phyloP scores from a whole-genome alignment of 345 rosid species.

The Clarkia xantiana region DNA sequence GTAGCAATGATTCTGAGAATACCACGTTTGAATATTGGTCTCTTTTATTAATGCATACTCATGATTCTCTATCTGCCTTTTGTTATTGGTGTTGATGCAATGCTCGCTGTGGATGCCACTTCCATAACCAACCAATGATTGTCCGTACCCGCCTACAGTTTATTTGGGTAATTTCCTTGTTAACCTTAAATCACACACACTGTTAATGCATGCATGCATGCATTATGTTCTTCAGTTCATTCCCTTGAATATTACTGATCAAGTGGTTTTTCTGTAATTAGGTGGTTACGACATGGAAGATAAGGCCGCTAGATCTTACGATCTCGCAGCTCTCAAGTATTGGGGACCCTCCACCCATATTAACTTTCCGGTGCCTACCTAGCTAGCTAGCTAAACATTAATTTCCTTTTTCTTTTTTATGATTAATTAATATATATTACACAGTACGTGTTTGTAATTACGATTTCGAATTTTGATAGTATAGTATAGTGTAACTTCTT shows the following conservation, averaged over 20 bases:
- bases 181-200: background rate
- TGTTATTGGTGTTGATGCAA: constrained; percentile 11
- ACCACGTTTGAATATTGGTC: too few relatives aligned
- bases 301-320: constrained; percentile 73
- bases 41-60: too few relatives aligned
- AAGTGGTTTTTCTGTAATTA: constrained; percentile 6
- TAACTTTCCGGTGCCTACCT: constrained; percentile 63
- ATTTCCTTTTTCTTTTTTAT: too few relatives aligned
- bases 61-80: constrained; percentile 14
- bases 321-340: constrained; percentile 76
- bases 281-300: constrained; percentile 89
- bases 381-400: too few relatives aligned
- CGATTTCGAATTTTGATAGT: too few relatives aligned
- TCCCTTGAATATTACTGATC: background rate
- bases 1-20: too few relatives aligned
- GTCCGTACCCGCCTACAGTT: constrained; percentile 33
- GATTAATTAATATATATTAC: too few relatives aligned
- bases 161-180: constrained; percentile 45
- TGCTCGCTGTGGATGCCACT: constrained; percentile 16
- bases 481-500: too few relatives aligned
- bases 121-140: constrained; percentile 21
- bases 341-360: constrained; percentile 77
- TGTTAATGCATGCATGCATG: too few relatives aligned
- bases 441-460: too few relatives aligned
- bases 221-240: background rate